These are phyloP conservation scores for Wickerhamomyces hampshirensis DNA, from an alignment of 805 yeast genomes.

Conservation along the genomic window DNA sequence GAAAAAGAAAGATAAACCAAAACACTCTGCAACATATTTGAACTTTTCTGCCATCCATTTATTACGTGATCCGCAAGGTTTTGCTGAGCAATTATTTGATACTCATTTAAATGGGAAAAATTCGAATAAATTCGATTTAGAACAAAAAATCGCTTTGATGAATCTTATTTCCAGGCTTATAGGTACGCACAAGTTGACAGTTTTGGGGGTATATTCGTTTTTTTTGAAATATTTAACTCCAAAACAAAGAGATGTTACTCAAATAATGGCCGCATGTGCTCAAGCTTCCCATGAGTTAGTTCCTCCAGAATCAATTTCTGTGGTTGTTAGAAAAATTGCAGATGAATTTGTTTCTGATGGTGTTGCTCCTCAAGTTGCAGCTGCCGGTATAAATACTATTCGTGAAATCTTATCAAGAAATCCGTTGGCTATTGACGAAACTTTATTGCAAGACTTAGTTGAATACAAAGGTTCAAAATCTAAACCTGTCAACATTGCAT, in stretches of 20 bases:
- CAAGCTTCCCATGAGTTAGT: slow-evolving; percentile 96
- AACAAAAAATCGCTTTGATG: slow-evolving; percentile 85
- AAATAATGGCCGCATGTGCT: slow-evolving; percentile 94
- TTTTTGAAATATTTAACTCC: slow-evolving; percentile 90
- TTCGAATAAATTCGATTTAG: slow-evolving; percentile 69
- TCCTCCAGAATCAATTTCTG: slow-evolving; percentile 86
- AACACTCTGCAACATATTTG: slow-evolving; percentile 59
- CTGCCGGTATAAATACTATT: slow-evolving; percentile 95
- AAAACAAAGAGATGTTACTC: slow-evolving; percentile 90
- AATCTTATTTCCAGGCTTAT: slow-evolving; percentile 83
- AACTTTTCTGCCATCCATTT: slow-evolving; percentile 94
- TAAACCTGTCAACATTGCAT: slow-evolving; percentile 92
- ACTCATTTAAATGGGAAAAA: slow-evolving; percentile 68
- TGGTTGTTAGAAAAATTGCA: slow-evolving; percentile 85
- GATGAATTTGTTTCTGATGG: slow-evolving; percentile 98
- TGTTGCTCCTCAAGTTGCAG: slow-evolving; percentile 95
- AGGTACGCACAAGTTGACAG: slow-evolving; percentile 91
- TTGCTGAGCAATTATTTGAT: slow-evolving; percentile 79
- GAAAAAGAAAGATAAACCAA: slow-evolving; percentile 59
- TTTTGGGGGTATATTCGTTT: slow-evolving; percentile 84
- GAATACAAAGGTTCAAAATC: slow-evolving; percentile 92
- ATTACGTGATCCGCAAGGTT: slow-evolving; percentile 95
- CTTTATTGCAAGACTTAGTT: slow-evolving; percentile 81
- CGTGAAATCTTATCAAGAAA: slow-evolving; percentile 91
- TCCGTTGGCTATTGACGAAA: slow-evolving; percentile 88